Evolutionary conservation across 768 basidiomycete genomes (phyloP).

Genomic region (Pulveroboletus ravenelii): DNA sequence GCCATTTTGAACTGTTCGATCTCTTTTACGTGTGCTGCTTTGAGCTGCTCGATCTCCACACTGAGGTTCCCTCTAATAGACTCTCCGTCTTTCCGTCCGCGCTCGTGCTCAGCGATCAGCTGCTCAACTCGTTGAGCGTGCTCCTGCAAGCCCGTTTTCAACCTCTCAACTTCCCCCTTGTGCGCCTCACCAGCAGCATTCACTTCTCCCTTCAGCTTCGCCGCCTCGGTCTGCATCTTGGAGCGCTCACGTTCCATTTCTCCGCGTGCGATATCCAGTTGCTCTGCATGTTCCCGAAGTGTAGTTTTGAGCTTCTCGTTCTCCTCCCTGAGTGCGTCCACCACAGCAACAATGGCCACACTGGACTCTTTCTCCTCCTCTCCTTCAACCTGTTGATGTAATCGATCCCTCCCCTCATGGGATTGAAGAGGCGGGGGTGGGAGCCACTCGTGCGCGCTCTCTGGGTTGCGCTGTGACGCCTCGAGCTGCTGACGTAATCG

Average conservation of each 20-base stretch:
- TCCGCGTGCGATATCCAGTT: slow-evolving; percentile 7
- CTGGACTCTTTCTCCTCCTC: slow-evolving; percentile 8
- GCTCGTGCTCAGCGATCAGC: slow-evolving; percentile 22
- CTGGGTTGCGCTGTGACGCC: slow-evolving; percentile 10
- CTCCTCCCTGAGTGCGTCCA: slow-evolving; percentile 2
- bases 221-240: slow-evolving; percentile 9
- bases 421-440: background rate
- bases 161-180: slow-evolving; percentile 14
- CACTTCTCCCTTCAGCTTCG: slow-evolving; percentile 13
- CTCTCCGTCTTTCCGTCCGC: slow-evolving; percentile 23
- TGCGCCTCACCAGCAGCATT: background rate
- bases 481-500: slow-evolving; percentile 8
- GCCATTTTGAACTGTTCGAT: slow-evolving; percentile 13
- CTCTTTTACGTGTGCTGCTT: slow-evolving; percentile 10
- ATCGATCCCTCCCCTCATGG: slow-evolving; percentile 8
- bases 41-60: slow-evolving; percentile 1
- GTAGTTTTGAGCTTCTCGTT: slow-evolving; percentile 13
- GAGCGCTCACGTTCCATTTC: slow-evolving; percentile 9
- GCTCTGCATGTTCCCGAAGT: slow-evolving; percentile 15
- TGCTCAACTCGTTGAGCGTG: slow-evolving; percentile 17
- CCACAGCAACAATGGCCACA: background rate
- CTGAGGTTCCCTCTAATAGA: slow-evolving; percentile 6
- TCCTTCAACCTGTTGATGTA: slow-evolving; percentile 15
- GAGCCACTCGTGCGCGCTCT: background rate
- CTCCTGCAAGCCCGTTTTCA: slow-evolving; percentile 16